Base-by-base conservation (phyloP, 2,329 filamentous ascomycete genomes). In the Penicillium thymicola region DNA sequence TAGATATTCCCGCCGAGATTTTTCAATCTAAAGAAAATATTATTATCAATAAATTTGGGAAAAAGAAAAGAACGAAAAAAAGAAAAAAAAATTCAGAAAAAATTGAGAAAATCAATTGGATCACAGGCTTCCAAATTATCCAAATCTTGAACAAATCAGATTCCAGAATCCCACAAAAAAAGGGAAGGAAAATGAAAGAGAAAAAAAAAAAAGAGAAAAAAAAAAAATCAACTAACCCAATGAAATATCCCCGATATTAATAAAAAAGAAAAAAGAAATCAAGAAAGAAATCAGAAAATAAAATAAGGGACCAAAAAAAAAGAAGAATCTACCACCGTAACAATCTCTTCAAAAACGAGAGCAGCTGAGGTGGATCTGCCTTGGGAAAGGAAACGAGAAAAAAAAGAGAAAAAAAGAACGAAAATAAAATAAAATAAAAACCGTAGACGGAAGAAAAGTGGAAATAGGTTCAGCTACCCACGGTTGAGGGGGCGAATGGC, bases 401-500 rank as follows among this genome's bases (percentile, higher is more conserved):
- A 37, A 45, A 44, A 10, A 27, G 8, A n/a, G 28, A 5, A 5
- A 30, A 30, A 21, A 21, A 30, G 2, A 14, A 18, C 5, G 23
- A 3, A 30, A 28, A 30, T 40, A 32, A 40, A 30, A 16, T 28
- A n/a, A 11, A 50, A n/a, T 21, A 21, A 30, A 21, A 5, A 11
- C 36, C 48, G 49, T 44, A 49, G 46, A 54, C 16, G 43, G 51
- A 32, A 34, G 45, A 55, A 38, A 54, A 48, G 43, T 47, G 49
- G 43, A 57, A 51, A 51, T 62, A 59, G 60, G 60, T 64, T 63
- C 59, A 64, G 63, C 58, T 63, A 57, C 32, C 46, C 48, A 67
- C 62, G 63, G 72, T 69, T 65, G 70, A 66, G 70, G 65, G 63
- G 51, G 57, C 57, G 45, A 50, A 64, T 59, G 66, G 65, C 63